These are phyloP conservation scores for Phycomyces blakesleeanus DNA, from an alignment of 192 early-diverging fungal genomes.

Conservation along the genomic window DNA sequence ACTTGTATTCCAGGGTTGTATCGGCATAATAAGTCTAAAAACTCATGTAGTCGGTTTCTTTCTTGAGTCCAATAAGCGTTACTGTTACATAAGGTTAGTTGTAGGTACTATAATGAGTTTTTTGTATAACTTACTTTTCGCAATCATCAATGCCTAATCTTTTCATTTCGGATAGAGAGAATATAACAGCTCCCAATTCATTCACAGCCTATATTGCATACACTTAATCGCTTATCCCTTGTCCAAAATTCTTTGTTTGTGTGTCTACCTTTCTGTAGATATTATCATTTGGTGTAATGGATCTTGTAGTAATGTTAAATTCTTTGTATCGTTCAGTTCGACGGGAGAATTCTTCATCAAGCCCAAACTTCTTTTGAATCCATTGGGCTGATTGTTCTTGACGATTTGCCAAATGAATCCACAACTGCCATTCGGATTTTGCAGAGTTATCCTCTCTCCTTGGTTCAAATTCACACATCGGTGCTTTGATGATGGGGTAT, in stretches of 20 bases:
- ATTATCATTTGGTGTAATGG: neutral
- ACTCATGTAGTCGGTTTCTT: slow-evolving; percentile 8
- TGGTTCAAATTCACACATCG: neutral
- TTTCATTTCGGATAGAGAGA: slow-evolving; percentile 12
- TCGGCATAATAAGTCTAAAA: neutral
- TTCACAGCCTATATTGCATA: neutral
- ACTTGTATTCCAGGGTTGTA: slow-evolving; percentile 12
- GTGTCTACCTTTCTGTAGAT: slow-evolving; percentile 22
- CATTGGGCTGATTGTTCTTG: slow-evolving; percentile 8
- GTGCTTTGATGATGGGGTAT: slow-evolving; percentile 5
- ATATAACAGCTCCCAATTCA: slow-evolving; percentile 22
- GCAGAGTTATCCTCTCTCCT: neutral
- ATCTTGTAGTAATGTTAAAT: neutral
- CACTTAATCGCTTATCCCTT: too few species aligned
- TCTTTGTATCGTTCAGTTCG: neutral
- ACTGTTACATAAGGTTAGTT: neutral
- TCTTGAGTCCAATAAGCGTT: slow-evolving; percentile 16
- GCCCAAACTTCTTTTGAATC: slow-evolving; percentile 17
- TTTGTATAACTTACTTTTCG: slow-evolving; percentile 7
- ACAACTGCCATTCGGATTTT: slow-evolving; percentile 12
- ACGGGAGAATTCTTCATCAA: neutral
- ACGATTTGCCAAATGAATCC: slow-evolving; percentile 2
- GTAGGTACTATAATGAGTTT: neutral
- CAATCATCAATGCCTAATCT: neutral
- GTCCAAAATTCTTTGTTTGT: too few species aligned